Evolutionary conservation across 192 early-diverging fungal genomes (phyloP), one percentile per base, ranked within the genome.

Genomic region (Phlyctochytrium bullatum): DNA sequence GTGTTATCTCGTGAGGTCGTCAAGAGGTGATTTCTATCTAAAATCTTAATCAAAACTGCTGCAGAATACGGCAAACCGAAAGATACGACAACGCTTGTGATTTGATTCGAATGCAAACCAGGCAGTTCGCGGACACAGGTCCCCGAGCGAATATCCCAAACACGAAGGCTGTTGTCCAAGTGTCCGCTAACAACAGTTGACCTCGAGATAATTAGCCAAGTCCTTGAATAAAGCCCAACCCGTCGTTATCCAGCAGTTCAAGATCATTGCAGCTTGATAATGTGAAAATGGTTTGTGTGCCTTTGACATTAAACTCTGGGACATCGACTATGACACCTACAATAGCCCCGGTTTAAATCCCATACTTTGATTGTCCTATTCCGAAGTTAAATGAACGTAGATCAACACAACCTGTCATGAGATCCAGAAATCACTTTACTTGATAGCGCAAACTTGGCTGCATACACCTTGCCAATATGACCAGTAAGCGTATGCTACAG

Each of bases 1-100:
- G 91, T 93, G 77, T 96, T 94, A 73, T 98, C 96, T 52, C 92
- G 82, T 29, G 92, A 95, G 73, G 94, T 98, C 17, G 93, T 98
- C 78, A 98, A 75, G 0, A 98, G 67, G 65, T 87, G 81, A 3
- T 76, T 83, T 33, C 87, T 74, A 74, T 89, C 91, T 88, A n/a
- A n/a, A n/a, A 69, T 20, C 24, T 31, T 63, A 1, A n/a, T 47
- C 40, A 47, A 47, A 47, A 47, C 40, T 14, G 65, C 34, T n/a
- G 34, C 27, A 23, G 27, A 30, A 20, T 61, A 29, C 33, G 27
- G 58, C 14, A 29, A 60, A 47, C 10, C 40, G 20, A 47, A 47
- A 34, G 89, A 87, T 3, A 93, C 82, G 47, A 81, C 81, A 2
- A 97, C 88, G 2, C 91, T 89, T 20, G 95, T 96, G 62, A 98